Percentiles rank a stretch among this genome's conserved stretches.
Evolutionary conservation across 345 rosid genomes (phyloP).

Genomic region (Bretschneidera sinensis): DNA sequence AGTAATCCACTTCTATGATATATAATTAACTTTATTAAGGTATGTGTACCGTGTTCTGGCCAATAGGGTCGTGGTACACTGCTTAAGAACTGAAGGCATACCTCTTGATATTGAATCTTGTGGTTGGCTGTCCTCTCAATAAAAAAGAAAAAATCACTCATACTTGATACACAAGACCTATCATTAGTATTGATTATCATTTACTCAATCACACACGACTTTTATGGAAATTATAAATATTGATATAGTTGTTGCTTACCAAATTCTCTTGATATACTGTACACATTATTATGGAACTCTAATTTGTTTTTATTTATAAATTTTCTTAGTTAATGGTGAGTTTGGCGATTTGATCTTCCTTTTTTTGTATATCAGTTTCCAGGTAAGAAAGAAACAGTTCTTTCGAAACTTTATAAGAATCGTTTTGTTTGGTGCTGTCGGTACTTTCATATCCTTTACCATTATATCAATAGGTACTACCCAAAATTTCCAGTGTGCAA

Average conservation of each 20-base stretch:
- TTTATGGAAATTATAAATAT: slow-evolving; percentile 13
- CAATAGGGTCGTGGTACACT: too few relatives aligned
- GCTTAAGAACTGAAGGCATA: too few relatives aligned
- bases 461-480: slow-evolving; percentile 62
- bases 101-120: too few relatives aligned
- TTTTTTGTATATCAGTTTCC: slow-evolving; percentile 46
- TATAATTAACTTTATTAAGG: too few relatives aligned
- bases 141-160: too few relatives aligned
- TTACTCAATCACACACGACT: slow-evolving; percentile 2
- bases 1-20: too few relatives aligned
- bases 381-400: slow-evolving; percentile 88
- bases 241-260: slow-evolving; percentile 16
- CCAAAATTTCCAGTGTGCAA: not conserved
- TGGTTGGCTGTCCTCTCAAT: too few relatives aligned
- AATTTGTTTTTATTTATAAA: slow-evolving; percentile 8
- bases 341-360: slow-evolving; percentile 9
- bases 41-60: too few relatives aligned
- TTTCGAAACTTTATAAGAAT: slow-evolving; percentile 70
- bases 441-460: slow-evolving; percentile 65
- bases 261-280: not conserved
- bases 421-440: slow-evolving; percentile 63
- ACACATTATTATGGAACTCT: not conserved
- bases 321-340: slow-evolving; percentile 3
- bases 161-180: too few relatives aligned
- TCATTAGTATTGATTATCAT: too few relatives aligned